Base-by-base conservation (phyloP, 768 basidiomycete species). In the Tricholoma hemisulphureum region DNA sequence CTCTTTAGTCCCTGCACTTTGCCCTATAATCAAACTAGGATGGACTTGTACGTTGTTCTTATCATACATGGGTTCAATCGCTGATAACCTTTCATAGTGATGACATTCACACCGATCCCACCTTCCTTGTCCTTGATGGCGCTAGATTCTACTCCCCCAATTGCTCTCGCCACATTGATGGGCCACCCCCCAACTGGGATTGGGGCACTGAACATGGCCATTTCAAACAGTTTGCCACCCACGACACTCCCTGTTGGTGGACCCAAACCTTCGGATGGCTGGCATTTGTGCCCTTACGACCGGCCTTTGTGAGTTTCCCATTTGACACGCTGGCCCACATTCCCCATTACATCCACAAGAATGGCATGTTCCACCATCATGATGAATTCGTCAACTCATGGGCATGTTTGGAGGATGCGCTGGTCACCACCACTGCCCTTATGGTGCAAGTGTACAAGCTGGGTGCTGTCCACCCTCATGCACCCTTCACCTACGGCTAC, bases 401-500 rank as follows among this genome's bases (percentile, higher is more conserved):
- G 59, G 11, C n/a, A 2, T 16, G 43, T 18, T 21, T 61, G 2
- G 59, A 57, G 14, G 48, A 29, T 14, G 34, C 26, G 24, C 14
- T 61, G 1, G 5, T 13, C 1, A 26, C 16, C 0, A 37, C 48
- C 2, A 45, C 59, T 3, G n/a, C 59, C 28, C 2, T 53, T 10
- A 10, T 60, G n/a, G 29, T 52, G 9, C 29, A 57, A 3, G 24
- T 50, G 21, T 59, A 39, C 21, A 4, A 39, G 5, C 2, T 39
- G 11, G 9, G n/a, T 3, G 56, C 46, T 4, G 52, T 37, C 39
- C 35, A 53, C 8, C 59, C 56, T 4, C 57, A 51, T 29, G 56
- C 59, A 11, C 56, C 56, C n/a, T 56, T 55, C 50, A 26, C 51
- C 3, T 7, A 46, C 1, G 51, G 51, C 2, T 60, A 56, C 24